Evolutionary conservation across 2,329 filamentous ascomycete genomes (phyloP).

Genomic region (Epichloe gansuensis): DNA sequence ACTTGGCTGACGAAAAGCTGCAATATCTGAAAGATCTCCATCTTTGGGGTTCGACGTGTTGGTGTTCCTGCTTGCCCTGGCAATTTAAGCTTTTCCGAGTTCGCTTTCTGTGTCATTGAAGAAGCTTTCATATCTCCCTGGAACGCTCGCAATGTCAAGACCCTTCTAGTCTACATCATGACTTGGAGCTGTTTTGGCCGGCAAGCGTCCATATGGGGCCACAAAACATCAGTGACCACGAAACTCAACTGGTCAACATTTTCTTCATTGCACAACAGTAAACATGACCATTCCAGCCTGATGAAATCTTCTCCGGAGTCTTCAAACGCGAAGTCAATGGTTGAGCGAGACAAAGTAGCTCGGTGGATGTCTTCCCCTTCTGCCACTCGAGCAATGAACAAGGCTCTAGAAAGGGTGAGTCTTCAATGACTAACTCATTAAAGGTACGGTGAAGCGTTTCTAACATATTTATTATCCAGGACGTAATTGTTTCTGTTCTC

Average conservation of each 20-base stretch:
- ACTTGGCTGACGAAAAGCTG: too few relatives aligned
- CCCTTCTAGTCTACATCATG: conserved; percentile 21
- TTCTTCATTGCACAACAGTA: background rate
- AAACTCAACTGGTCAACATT: conserved; percentile 3
- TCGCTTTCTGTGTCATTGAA: background rate
- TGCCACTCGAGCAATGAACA: conserved; percentile 17
- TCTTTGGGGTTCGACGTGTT: too few relatives aligned
- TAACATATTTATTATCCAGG: conserved; percentile 32
- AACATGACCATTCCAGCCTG: conserved; percentile 1
- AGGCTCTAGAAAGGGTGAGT: conserved; percentile 20
- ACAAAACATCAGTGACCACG: conserved; percentile 7
- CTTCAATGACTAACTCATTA: background rate
- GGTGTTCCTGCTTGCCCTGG: too few relatives aligned
- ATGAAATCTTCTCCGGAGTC: background rate
- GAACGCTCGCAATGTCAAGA: conserved; percentile 1
- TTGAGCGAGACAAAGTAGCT: background rate
- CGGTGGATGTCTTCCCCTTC: conserved; percentile 19
- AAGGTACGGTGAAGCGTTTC: background rate
- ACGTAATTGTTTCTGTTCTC: conserved; percentile 76
- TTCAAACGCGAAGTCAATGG: background rate
- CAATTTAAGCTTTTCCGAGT: background rate
- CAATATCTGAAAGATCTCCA: too few relatives aligned
- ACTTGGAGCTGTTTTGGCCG: conserved; percentile 27
- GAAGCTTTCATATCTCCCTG: background rate
- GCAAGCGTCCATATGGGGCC: conserved; percentile 20